Evolutionary conservation across 768 basidiomycete genomes (phyloP), one percentile per base, ranked within the genome.

Genomic region (Leccinum obscurum): DNA sequence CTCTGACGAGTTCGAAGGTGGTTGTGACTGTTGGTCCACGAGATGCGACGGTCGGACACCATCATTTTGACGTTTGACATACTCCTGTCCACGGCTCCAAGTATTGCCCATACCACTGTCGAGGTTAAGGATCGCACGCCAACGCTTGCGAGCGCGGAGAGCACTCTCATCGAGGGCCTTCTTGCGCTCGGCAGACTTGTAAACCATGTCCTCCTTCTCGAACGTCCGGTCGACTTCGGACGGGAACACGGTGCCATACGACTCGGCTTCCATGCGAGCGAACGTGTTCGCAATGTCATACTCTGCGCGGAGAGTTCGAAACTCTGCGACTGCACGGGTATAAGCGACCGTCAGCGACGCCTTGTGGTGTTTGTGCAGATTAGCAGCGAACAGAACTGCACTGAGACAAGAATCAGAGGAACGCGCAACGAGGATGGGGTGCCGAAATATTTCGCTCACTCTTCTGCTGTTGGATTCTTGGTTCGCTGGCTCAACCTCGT

Each of bases 291-390:
- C 83, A 53, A 93, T 81, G 66, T 93, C 85, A 67, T 90, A 88
- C 73, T 92, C 89, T 37, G 93, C 87, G 41, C 95, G 88, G 44
- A 99, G 81, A 15, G 92, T 80, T 51, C 92, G 90, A 77, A 95
- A 99, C 74, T 98, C 93, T 6, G 86, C 81, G 10, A 95, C 81
- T 30, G 93, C 89, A 11, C 79, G 76, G 2, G 82, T 80, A 73
- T 99, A 99, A 13, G 97, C 96, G 51, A 86, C 75, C 4, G 90
- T 85, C 30, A 97, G 78, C 0, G 92, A 79, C 34, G 85, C 57
- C 7, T 71, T 60, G 70, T 93, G 89, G 59, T 83, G 63, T 62
- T 84, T 75, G 72, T 93, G 84, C 14, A 98, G 80, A 72, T 89
- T 92, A 44, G 90, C 75, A n/a, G 89, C 81, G 74, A 90, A 98